Evolutionary conservation across 805 yeast species (phyloP).

Genomic region (Kuraishia piskuri): DNA sequence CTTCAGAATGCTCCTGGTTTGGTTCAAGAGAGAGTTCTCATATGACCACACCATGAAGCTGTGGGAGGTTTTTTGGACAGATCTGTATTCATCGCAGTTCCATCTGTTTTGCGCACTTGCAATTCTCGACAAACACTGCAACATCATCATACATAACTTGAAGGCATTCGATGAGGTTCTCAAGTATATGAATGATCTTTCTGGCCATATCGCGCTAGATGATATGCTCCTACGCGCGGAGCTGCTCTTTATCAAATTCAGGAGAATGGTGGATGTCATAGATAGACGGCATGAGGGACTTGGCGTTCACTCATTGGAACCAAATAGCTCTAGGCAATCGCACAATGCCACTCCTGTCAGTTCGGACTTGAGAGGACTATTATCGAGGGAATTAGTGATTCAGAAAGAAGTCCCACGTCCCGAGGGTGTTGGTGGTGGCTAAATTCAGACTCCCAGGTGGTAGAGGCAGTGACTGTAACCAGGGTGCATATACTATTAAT

Average conservation of each 20-base stretch:
- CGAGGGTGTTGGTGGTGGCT: conserved; percentile 12
- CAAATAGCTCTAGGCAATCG: conserved; percentile 7
- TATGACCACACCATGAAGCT: conserved; percentile 68
- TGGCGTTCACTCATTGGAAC: conserved; percentile 9
- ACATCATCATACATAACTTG: conserved; percentile 66
- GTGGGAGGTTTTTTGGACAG: conserved; percentile 95
- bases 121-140: conserved; percentile 79
- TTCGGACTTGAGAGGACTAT: conserved; percentile 48
- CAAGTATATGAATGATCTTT: conserved; percentile 85
- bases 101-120: conserved; percentile 84
- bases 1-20: conserved; percentile 88
- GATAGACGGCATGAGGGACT: conserved; percentile 36
- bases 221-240: conserved; percentile 82
- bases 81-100: conserved; percentile 77
- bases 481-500: neutral
- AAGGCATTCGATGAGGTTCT: conserved; percentile 83
- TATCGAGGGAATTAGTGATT: conserved; percentile 53
- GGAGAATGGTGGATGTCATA: conserved; percentile 69
- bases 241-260: conserved; percentile 69
- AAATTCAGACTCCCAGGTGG: too few species aligned
- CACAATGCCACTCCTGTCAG: conserved; percentile 28
- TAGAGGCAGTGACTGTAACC: too few species aligned
- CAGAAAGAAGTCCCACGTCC: conserved; percentile 46
- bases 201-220: conserved; percentile 64
- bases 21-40: conserved; percentile 88